These are phyloP conservation scores for Aspergillus texensis DNA, from an alignment of 2,329 filamentous ascomycete species.

Conservation along the genomic window DNA sequence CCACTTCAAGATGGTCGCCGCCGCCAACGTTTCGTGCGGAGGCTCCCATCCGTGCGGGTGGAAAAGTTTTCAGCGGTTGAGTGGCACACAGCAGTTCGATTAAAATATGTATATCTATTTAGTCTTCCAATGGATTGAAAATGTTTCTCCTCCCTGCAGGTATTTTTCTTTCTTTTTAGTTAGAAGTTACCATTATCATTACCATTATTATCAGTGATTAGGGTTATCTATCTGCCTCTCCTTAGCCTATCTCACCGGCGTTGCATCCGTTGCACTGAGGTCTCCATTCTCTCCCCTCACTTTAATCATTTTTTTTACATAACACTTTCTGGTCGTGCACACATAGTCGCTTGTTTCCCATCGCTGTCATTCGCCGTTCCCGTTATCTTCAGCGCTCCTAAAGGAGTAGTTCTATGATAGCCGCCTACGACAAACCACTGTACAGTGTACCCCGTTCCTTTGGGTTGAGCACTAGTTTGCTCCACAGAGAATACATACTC, in stretches of 20 bases:
- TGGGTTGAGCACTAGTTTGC: not conserved
- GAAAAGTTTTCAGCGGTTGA: slow-evolving; percentile 1
- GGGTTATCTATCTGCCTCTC: slow-evolving; percentile 1
- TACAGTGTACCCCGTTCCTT: not conserved
- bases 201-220: not conserved
- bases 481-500: not conserved
- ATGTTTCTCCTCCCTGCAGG: not conserved
- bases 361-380: slow-evolving; percentile 16
- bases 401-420: not conserved
- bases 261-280: slow-evolving; percentile 18
- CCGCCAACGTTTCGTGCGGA: slow-evolving; percentile 3
- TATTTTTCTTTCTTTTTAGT: not conserved
- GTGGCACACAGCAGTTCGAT: not conserved
- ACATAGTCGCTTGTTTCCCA: slow-evolving; percentile 15
- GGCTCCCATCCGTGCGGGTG: not conserved
- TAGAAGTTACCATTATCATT: not conserved
- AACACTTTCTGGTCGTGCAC: slow-evolving; percentile 19
- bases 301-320: slow-evolving; percentile 27
- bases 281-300: slow-evolving; percentile 5
- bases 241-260: slow-evolving; percentile 7
- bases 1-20: slow-evolving; percentile 15
- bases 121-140: not conserved
- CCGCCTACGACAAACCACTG: not conserved
- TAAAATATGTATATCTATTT: not conserved
- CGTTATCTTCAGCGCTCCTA: slow-evolving; percentile 8